Evolutionary conservation across 2,329 filamentous ascomycete species (phyloP).

Genomic region (Trichoderma citrinoviride): DNA sequence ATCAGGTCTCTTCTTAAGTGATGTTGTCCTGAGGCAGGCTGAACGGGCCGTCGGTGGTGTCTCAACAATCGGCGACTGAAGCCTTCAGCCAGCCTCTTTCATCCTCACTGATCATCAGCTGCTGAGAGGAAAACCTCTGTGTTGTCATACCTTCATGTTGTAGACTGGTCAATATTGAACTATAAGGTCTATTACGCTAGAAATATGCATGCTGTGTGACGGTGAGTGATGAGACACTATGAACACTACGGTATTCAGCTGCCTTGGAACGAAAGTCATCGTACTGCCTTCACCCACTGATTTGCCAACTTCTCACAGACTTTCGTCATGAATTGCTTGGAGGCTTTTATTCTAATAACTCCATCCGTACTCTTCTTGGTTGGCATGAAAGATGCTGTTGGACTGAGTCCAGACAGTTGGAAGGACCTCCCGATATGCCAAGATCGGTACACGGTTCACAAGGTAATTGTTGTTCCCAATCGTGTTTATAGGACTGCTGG

Average conservation of each 20-base stretch:
- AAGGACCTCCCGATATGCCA: too few relatives aligned
- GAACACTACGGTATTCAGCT: not conserved
- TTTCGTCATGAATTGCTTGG: too few relatives aligned
- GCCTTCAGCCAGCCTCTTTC: not conserved
- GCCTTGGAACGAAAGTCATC: not conserved
- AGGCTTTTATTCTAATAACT: too few relatives aligned
- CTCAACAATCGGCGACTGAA: not conserved
- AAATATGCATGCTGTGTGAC: not conserved
- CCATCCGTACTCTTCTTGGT: not conserved
- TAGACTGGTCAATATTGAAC: not conserved
- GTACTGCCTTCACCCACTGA: too few relatives aligned
- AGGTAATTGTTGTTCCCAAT: too few relatives aligned
- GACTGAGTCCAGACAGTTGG: not conserved
- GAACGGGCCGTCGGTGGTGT: not conserved
- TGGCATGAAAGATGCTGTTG: not conserved
- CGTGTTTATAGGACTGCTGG: too few relatives aligned
- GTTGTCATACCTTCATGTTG: too few relatives aligned
- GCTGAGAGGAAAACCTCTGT: not conserved
- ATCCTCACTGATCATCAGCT: not conserved
- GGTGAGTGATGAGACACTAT: not conserved
- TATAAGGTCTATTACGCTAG: not conserved
- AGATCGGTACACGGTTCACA: too few relatives aligned
- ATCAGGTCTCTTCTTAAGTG: too few relatives aligned
- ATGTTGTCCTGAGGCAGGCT: not conserved
- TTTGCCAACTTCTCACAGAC: too few relatives aligned